These are phyloP conservation scores for Sistotremastrum niveocremeum DNA, from an alignment of 768 basidiomycete genomes.

Conservation along the genomic window DNA sequence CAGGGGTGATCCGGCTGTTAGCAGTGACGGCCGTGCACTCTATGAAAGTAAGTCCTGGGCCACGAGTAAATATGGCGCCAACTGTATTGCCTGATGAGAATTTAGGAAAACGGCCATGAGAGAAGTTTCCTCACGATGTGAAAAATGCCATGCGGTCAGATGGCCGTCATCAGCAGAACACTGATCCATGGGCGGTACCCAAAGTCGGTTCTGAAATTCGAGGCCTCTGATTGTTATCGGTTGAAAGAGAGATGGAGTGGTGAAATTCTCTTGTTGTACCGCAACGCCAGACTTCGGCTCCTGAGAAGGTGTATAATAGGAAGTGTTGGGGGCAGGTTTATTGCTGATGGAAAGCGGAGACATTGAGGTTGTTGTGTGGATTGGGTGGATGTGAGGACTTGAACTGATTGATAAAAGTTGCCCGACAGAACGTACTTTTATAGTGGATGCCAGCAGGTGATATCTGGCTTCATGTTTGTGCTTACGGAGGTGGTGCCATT, in stretches of 20 bases:
- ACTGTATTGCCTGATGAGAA: conserved; percentile 18
- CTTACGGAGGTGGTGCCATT: conserved; percentile 17
- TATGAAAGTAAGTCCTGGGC: conserved; percentile 43
- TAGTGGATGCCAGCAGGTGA: background rate
- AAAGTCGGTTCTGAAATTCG: conserved; percentile 65
- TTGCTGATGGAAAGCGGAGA: background rate
- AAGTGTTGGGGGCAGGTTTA: background rate
- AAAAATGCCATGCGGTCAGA: conserved; percentile 41
- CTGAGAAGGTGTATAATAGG: too few species aligned
- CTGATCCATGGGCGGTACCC: conserved; percentile 46
- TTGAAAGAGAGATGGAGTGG: conserved; percentile 32
- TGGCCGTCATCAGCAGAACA: conserved; percentile 44
- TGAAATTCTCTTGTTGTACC: too few species aligned
- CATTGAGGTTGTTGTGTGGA: conserved; percentile 1
- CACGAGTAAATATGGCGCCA: conserved; percentile 37
- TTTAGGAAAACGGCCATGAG: too few species aligned
- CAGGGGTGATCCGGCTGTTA: conserved; percentile 49
- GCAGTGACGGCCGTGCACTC: conserved; percentile 56
- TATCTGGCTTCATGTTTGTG: conserved; percentile 11
- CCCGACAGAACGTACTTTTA: too few species aligned
- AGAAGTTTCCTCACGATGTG: conserved; percentile 21
- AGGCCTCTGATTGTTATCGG: conserved; percentile 47
- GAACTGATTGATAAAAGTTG: background rate
- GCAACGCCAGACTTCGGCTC: too few species aligned
- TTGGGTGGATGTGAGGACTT: conserved; percentile 15